Evolutionary conservation across 116 monocot species (phyloP), one percentile per base, ranked within the genome.

Genomic region (Thalassia testudinum): DNA sequence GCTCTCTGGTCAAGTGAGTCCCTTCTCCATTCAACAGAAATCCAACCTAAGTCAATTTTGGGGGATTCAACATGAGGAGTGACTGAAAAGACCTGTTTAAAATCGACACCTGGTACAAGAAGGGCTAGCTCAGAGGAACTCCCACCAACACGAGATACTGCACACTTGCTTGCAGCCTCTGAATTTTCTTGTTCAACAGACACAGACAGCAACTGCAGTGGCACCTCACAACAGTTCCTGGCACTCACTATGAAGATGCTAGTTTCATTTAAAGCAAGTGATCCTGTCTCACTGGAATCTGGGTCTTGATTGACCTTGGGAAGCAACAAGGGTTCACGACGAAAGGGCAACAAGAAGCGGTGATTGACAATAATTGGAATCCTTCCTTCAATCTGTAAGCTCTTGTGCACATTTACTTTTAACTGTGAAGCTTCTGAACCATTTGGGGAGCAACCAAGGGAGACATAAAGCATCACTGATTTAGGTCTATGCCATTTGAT

Each of bases 331-430:
- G 99, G 83, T 42, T 90, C 99, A 53, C 69, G 57, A 12, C 90
- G 78, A 61, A 90, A 90, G 38, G 82, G 82, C 40, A 70, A 74
- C 72, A 90, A 62, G 56, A 85, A 90, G 23, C 66, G 70, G 53
- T 99, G 89, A 49, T 49, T 72, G 8, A 90, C 57, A 13, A 53
- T 49, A 21, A 90, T n/a, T 10, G 99, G 90, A 28, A 65, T 75
- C 62, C 86, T 85, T 19, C 90, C 99, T 71, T 99, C 99, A 62
- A 99, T 86, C 69, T 86, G 99, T 40, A 99, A 76, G 73, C 86
- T 99, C 53, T 70, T 76, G 58, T 99, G 99, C 25, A 99, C 80
- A 54, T 90, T 81, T 52, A 99, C 63, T 70, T 85, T 78, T 50
- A 70, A 77, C 8, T 44, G 37, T 49, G 48, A 59, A 53, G 50